Conservation (phyloP, 2,329 filamentous ascomycete genomes). For the Nannizzia gypsea region DNA sequence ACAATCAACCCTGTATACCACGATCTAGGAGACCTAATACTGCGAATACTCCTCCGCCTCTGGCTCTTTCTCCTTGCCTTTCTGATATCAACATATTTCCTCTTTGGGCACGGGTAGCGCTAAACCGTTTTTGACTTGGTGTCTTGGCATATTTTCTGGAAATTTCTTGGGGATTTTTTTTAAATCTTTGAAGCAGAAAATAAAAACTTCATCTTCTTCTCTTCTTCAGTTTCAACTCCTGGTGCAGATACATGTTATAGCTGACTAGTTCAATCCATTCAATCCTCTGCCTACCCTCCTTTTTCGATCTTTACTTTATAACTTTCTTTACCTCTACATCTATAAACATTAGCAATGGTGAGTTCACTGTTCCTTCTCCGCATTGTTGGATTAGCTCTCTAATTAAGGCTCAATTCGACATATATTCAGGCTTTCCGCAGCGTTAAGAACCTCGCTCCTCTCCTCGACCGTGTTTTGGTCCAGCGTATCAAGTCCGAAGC, state of each 20-base stretch:
- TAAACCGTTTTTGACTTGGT: slow-evolving; percentile 5
- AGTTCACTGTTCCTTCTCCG: slow-evolving; percentile 4
- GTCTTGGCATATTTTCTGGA: slow-evolving; percentile 18
- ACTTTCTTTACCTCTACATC: neutral
- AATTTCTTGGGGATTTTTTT: slow-evolving; percentile 15
- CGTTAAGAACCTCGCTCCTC: slow-evolving; percentile 86
- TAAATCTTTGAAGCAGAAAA: neutral
- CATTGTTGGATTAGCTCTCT: neutral
- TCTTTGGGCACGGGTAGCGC: neutral
- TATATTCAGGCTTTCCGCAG: slow-evolving; percentile 60
- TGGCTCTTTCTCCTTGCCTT: neutral
- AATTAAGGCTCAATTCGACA: slow-evolving; percentile 5
- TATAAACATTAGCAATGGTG: slow-evolving; percentile 9
- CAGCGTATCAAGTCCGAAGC: slow-evolving; percentile 95
- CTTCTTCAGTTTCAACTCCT: neutral
- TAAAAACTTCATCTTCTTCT: slow-evolving; percentile 10
- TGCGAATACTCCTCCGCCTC: neutral
- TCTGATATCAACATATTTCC: neutral
- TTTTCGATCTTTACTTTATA: slow-evolving; percentile 4
- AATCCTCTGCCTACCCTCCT: neutral
- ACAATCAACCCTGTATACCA: neutral
- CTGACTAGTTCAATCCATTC: slow-evolving; percentile 1
- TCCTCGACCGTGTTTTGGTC: slow-evolving; percentile 95
- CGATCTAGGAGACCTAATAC: neutral
- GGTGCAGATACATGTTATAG: neutral